These are phyloP conservation scores for Priceomyces fermenticarens DNA, from an alignment of 805 yeast genomes.

Conservation along the genomic window DNA sequence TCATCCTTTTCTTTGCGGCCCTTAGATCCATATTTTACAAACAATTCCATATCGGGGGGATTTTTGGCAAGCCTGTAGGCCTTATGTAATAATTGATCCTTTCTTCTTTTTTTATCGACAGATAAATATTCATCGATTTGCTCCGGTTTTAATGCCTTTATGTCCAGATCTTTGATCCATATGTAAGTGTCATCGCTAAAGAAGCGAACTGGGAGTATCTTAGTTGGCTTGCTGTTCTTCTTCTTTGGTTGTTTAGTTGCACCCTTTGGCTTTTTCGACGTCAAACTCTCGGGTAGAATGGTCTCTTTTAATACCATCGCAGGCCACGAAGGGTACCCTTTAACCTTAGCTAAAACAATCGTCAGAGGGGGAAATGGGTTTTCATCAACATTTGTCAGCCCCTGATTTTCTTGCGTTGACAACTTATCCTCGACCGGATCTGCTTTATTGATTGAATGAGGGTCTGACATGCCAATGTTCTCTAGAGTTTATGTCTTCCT, in stretches of 20 bases:
- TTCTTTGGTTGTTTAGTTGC: slow-evolving; percentile 18
- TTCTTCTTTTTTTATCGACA: slow-evolving; percentile 27
- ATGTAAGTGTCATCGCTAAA: slow-evolving; percentile 70
- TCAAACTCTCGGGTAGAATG: slow-evolving; percentile 57
- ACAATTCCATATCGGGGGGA: slow-evolving; percentile 41
- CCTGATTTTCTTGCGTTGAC: background rate
- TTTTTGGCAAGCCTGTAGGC: slow-evolving; percentile 54
- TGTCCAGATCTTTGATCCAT: slow-evolving; percentile 57
- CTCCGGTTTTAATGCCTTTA: slow-evolving; percentile 43
- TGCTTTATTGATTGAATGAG: background rate
- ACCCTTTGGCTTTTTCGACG: slow-evolving; percentile 48
- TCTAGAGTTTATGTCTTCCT: too few relatives aligned
- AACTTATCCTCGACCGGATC: background rate
- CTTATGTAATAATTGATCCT: slow-evolving; percentile 41
- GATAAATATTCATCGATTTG: slow-evolving; percentile 39
- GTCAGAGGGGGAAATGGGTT: slow-evolving; percentile 11
- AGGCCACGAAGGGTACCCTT: slow-evolving; percentile 91
- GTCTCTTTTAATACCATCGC: slow-evolving; percentile 69
- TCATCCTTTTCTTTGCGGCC: slow-evolving; percentile 17
- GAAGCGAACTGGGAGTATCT: slow-evolving; percentile 56
- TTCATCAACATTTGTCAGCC: background rate
- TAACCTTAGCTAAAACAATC: slow-evolving; percentile 68
- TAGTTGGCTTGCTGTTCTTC: slow-evolving; percentile 11
- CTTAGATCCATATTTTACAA: slow-evolving; percentile 38
- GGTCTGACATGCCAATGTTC: too few relatives aligned